phyloP scores from a whole-genome alignment of 176 grass and related monocot genomes.

The Carex myosuroides region DNA sequence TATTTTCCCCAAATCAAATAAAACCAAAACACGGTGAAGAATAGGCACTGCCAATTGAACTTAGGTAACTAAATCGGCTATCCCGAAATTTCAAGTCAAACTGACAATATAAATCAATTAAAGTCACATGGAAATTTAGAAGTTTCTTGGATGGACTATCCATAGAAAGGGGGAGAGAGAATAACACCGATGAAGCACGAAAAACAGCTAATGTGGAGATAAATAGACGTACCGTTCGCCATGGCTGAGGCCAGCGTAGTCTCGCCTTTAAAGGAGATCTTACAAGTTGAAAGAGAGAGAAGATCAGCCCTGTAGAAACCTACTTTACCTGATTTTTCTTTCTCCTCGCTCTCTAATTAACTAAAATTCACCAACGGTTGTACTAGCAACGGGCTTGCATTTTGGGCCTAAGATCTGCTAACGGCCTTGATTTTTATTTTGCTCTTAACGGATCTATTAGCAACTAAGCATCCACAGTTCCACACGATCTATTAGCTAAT shows the following conservation, averaged over 20 bases:
- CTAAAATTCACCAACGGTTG: neutral
- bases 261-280: neutral
- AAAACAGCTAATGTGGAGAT: neutral
- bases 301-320: slow-evolving; percentile 4
- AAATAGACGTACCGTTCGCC: slow-evolving; percentile 17
- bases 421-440: neutral
- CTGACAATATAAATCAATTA: neutral
- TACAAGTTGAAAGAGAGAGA: neutral
- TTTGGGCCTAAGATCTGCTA: neutral
- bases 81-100: neutral
- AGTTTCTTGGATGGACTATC: no score
- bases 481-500: neutral
- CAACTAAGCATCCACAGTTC: neutral
- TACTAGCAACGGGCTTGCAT: neutral
- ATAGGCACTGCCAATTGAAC: neutral
- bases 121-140: neutral
- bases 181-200: neutral
- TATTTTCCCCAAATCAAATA: no score
- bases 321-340: neutral
- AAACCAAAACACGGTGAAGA: no score
- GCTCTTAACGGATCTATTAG: neutral
- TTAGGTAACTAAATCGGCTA: neutral
- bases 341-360: neutral
- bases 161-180: neutral
- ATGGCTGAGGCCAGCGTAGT: neutral